phyloP scores from a whole-genome alignment of 2,329 filamentous ascomycete species.

The Alternaria hordeiaustralica region DNA sequence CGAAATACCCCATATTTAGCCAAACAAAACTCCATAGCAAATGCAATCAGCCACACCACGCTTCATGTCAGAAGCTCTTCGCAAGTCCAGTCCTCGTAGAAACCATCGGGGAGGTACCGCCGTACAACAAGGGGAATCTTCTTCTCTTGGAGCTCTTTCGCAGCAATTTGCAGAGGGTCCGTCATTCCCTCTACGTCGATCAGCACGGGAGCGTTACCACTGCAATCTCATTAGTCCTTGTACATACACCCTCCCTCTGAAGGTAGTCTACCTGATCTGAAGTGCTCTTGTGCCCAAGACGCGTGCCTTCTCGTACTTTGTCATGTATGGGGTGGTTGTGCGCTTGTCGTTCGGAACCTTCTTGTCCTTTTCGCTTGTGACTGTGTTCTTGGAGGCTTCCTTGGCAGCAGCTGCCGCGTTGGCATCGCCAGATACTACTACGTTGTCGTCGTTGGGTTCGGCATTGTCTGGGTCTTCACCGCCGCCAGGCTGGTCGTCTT shows the following conservation, averaged over 20 bases:
- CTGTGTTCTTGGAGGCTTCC: constrained; percentile 58
- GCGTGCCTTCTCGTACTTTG: constrained; percentile 95
- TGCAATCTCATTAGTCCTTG: constrained; percentile 49
- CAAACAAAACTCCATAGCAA: constrained; percentile 43
- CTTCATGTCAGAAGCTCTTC: constrained; percentile 76
- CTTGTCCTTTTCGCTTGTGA: constrained; percentile 72
- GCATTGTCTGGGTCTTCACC: constrained; percentile 43
- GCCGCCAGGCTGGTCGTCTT: constrained; percentile 60
- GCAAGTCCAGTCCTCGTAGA: constrained; percentile 99
- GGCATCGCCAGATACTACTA: constrained; percentile 59
- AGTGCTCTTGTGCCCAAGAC: constrained; percentile 91
- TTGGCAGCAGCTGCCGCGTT: constrained; percentile 55
- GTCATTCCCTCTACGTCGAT: constrained; percentile 98
- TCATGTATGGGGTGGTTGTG: constrained; percentile 97
- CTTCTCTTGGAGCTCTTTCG: constrained; percentile 97
- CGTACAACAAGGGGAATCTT: constrained; percentile 97
- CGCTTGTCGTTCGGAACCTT: constrained; percentile 89
- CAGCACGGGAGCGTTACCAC: constrained; percentile 96
- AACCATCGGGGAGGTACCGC: constrained; percentile 95
- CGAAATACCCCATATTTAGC: constrained; percentile 38
- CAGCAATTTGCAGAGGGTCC: constrained; percentile 94
- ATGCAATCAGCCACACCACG: constrained; percentile 36
- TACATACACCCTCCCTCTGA: neutral
- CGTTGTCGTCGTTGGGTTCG: constrained; percentile 47
- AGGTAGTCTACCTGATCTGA: constrained; percentile 80